Evolutionary conservation across 2,329 filamentous ascomycete genomes (phyloP).

Genomic region (Ascochyta fabae): DNA sequence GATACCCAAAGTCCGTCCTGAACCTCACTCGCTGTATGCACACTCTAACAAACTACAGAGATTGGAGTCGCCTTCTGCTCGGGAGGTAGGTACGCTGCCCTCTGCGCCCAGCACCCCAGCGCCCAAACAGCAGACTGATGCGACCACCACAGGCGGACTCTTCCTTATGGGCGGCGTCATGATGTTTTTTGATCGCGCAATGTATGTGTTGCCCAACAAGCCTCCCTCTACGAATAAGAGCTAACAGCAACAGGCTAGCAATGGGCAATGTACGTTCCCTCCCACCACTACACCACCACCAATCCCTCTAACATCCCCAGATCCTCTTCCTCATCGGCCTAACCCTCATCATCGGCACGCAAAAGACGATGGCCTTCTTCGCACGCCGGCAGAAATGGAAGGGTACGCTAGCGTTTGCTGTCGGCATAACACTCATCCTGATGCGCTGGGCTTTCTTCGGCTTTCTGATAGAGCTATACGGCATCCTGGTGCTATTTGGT

Average conservation of each 20-base stretch:
- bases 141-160: slow-evolving; percentile 72
- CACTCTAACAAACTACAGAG: slow-evolving; percentile 62
- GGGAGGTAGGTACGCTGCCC: slow-evolving; percentile 73
- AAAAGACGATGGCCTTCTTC: slow-evolving; percentile 94
- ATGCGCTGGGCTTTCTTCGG: slow-evolving; percentile 90
- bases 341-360: slow-evolving; percentile 90
- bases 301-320: slow-evolving; percentile 53
- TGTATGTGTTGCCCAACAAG: slow-evolving; percentile 63
- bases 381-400: slow-evolving; percentile 90
- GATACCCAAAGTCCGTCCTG: slow-evolving; percentile 84
- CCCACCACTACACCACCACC: neutral
- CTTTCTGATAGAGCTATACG: slow-evolving; percentile 89
- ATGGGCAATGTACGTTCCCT: slow-evolving; percentile 83
- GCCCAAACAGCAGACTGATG: slow-evolving; percentile 19
- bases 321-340: slow-evolving; percentile 98
- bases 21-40: neutral
- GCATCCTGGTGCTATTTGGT: slow-evolving; percentile 90
- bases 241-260: slow-evolving; percentile 69
- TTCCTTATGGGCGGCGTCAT: slow-evolving; percentile 94
- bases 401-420: slow-evolving; percentile 86
- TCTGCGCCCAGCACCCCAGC: slow-evolving; percentile 20
- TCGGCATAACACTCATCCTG: slow-evolving; percentile 83
- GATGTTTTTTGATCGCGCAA: slow-evolving; percentile 96
- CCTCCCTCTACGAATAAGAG: neutral
- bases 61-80: slow-evolving; percentile 98